Base-by-base conservation (phyloP, 1,284 basidiomycete species). In the Cerrena zonata region DNA sequence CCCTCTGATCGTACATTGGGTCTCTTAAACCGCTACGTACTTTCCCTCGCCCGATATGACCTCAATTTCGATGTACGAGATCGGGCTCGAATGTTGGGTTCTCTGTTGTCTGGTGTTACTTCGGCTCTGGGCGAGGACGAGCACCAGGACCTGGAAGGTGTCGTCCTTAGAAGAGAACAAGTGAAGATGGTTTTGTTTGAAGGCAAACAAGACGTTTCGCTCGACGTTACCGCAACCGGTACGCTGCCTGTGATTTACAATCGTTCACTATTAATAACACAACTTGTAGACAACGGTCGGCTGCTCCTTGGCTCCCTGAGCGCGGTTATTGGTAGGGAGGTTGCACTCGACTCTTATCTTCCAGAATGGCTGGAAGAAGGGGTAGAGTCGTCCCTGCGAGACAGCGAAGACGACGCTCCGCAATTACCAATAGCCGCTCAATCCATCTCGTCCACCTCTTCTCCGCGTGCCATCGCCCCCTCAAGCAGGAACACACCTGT, bases 21-120 rank as follows among this genome's bases (percentile, higher is more conserved):
- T 55, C 65, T 81, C 27, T 65, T 96, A 47, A 75, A 76, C 48
- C 77, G 76, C 50, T 90, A 96, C 62, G 79, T 91, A 13, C 81
- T 94, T 56, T 77, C 79, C 0, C 78, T 96, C n/a, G 92, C 91
- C 1, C 79, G 88, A 50, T 97, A 94, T 65, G 94, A 97, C 65
- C 59, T 70, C 12, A 82, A 88, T 60, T 94, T 91, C 65, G 91
- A 94, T 60, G 86, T 96, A 26, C 79, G 94, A 30, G 94, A 96
- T 66, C 83, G 92, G 18, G 86, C 83, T 3, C 77, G 94, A 40
- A 88, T 92, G 77, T 65, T 95, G 13, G 69, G 74, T n/a, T 79
- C 84, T 2, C 75, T 95, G 2, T 71, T 94, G 4, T 65, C 74
- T 10, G 84, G 88, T 18, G 66, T 84, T 3, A 69, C 76, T 2